Conservation (phyloP, 352 stramenopile species). For the Globisporangium carolinianum region DNA sequence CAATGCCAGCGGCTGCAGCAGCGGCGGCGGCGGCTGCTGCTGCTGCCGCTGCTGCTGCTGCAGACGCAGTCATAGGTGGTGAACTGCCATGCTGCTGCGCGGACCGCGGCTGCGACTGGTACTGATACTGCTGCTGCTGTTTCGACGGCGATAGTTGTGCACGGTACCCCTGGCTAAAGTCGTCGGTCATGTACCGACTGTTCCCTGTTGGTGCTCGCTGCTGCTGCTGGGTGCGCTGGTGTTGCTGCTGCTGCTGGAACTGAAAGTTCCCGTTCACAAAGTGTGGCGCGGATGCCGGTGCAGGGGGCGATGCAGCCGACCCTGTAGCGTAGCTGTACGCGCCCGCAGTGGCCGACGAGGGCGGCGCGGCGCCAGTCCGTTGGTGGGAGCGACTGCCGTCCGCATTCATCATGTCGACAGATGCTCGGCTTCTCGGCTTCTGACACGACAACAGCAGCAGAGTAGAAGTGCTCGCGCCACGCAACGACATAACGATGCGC, state of each 20-base stretch:
- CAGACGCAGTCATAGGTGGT: conserved; percentile 1
- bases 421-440: neutral
- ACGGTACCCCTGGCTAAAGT: conserved; percentile 8
- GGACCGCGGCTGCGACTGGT: conserved; percentile 4
- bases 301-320: neutral
- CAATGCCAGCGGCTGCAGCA: conserved; percentile 4
- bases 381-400: conserved; percentile 8
- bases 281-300: conserved; percentile 8
- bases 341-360: conserved; percentile 2
- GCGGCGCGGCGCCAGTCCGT: neutral
- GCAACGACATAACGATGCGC: neutral
- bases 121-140: conserved; percentile 8
- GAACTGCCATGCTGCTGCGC: conserved; percentile 3
- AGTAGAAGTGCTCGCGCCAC: neutral
- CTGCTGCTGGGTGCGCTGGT: conserved; percentile 7
- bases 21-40: conserved; percentile 8
- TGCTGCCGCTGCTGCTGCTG: conserved; percentile 8
- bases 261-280: conserved; percentile 16
- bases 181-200: conserved; percentile 5
- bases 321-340: neutral
- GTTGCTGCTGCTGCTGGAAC: conserved; percentile 10
- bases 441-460: neutral
- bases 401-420: conserved; percentile 5
- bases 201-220: conserved; percentile 1
- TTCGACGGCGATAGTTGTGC: conserved; percentile 8